Evolutionary conservation across 352 stramenopile genomes (phyloP).

Genomic region (Thalassiosira hispida): DNA sequence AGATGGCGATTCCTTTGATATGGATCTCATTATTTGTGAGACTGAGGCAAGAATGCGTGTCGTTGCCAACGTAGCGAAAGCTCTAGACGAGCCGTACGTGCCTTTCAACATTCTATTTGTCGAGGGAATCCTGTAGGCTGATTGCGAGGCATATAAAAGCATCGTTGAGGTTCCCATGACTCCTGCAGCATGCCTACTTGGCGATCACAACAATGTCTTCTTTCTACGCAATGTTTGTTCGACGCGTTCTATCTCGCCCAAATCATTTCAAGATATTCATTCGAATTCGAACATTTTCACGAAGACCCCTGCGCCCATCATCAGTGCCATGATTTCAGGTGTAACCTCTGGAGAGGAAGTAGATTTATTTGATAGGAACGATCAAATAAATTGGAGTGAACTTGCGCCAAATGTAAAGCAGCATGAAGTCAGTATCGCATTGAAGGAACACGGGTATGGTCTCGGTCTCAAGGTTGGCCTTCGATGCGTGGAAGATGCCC

Average conservation of each 20-base stretch:
- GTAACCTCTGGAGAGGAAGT: neutral
- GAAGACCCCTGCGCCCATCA: neutral
- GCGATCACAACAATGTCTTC: conserved; percentile 17
- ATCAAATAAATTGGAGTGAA: conserved; percentile 4
- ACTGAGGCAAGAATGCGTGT: conserved; percentile 15
- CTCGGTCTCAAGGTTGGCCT: conserved; percentile 23
- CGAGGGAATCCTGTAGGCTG: conserved; percentile 1
- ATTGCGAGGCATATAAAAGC: neutral
- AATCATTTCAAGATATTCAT: neutral
- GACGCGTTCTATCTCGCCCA: neutral
- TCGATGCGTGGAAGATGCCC: neutral
- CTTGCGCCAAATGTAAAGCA: neutral
- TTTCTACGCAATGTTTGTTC: conserved; percentile 2
- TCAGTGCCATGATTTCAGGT: neutral
- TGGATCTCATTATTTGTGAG: conserved; percentile 16
- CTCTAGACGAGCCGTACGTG: conserved; percentile 12
- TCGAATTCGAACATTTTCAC: no score
- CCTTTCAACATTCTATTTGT: conserved; percentile 20
- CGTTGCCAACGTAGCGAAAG: conserved; percentile 4
- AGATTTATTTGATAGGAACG: neutral
- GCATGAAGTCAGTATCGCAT: neutral
- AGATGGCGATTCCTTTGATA: conserved; percentile 1
- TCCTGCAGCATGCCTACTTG: conserved; percentile 13
- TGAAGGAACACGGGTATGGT: conserved; percentile 16
- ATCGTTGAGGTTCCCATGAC: conserved; percentile 12